These are phyloP conservation scores for Penicilliopsis zonata DNA, from an alignment of 495 filamentous ascomycete species.

Conservation along the genomic window DNA sequence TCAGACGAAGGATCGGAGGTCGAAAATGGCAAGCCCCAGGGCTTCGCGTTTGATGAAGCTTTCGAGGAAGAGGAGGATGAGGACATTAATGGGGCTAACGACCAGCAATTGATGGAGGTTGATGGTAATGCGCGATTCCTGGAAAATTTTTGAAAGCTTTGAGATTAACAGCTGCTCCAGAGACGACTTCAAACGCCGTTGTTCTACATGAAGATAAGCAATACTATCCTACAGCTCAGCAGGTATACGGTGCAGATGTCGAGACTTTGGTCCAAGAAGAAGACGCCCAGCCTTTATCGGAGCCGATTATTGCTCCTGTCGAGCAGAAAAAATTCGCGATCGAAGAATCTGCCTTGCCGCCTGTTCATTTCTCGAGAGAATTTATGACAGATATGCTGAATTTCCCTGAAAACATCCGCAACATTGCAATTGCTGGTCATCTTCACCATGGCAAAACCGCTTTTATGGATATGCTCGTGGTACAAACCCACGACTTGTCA, in stretches of 20 bases:
- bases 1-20: slow-evolving; percentile 76
- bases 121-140: slow-evolving; percentile 49
- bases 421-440: slow-evolving; percentile 84
- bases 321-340: slow-evolving; percentile 92
- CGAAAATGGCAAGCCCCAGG: slow-evolving; percentile 54
- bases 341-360: slow-evolving; percentile 81
- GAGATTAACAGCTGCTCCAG: slow-evolving; percentile 29
- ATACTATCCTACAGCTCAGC: slow-evolving; percentile 93
- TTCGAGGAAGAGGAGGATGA: slow-evolving; percentile 51
- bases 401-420: slow-evolving; percentile 86
- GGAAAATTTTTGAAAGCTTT: no score
- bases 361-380: slow-evolving; percentile 71
- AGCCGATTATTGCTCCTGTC: slow-evolving; percentile 89
- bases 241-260: slow-evolving; percentile 87
- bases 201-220: slow-evolving; percentile 98
- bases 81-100: slow-evolving; percentile 31
- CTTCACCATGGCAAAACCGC: slow-evolving; percentile 96
- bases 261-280: slow-evolving; percentile 96
- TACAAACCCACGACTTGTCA: slow-evolving; percentile 81
- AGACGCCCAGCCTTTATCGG: slow-evolving; percentile 81
- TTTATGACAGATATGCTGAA: slow-evolving; percentile 97
- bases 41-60: slow-evolving; percentile 71
- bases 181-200: slow-evolving; percentile 94
- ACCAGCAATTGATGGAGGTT: slow-evolving; percentile 87
- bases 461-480: slow-evolving; percentile 95